These are phyloP conservation scores for Leucocoprinus birnbaumii DNA, from an alignment of 768 basidiomycete species.

Conservation along the genomic window DNA sequence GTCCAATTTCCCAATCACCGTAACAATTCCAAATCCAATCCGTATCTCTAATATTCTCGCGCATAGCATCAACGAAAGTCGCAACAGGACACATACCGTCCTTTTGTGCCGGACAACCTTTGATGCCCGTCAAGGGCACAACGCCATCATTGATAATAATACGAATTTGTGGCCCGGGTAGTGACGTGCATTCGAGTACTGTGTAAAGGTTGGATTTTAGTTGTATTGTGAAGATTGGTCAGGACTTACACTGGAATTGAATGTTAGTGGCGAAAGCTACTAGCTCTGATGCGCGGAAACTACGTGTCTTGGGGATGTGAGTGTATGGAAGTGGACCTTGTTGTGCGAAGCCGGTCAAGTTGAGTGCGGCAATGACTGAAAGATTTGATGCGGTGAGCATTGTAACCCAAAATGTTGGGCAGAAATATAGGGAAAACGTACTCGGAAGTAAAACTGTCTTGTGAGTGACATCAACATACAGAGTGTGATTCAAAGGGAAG, in stretches of 20 bases:
- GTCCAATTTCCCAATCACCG: constrained; percentile 75
- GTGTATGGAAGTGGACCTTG: constrained; percentile 74
- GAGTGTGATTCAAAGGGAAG: constrained; percentile 66
- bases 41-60: constrained; percentile 57
- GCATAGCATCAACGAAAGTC: constrained; percentile 70
- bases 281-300: constrained; percentile 74
- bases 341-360: constrained; percentile 69
- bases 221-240: neutral
- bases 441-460: constrained; percentile 85
- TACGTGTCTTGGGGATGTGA: constrained; percentile 60
- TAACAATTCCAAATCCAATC: constrained; percentile 78
- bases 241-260: constrained; percentile 77
- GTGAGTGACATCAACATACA: constrained; percentile 90
- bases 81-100: constrained; percentile 79
- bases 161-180: constrained; percentile 60
- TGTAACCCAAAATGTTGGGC: neutral
- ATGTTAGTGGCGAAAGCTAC: constrained; percentile 89
- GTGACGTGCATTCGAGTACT: constrained; percentile 62
- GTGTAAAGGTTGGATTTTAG: constrained; percentile 11
- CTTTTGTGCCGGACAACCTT: constrained; percentile 66
- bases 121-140: constrained; percentile 73
- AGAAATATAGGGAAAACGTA: constrained; percentile 25
- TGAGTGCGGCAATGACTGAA: constrained; percentile 82
- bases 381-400: neutral
- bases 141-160: constrained; percentile 88